Evolutionary conservation across 106 monocot genomes (phyloP), one percentile per base, ranked within the genome.

Genomic region (Platanthera zijinensis): DNA sequence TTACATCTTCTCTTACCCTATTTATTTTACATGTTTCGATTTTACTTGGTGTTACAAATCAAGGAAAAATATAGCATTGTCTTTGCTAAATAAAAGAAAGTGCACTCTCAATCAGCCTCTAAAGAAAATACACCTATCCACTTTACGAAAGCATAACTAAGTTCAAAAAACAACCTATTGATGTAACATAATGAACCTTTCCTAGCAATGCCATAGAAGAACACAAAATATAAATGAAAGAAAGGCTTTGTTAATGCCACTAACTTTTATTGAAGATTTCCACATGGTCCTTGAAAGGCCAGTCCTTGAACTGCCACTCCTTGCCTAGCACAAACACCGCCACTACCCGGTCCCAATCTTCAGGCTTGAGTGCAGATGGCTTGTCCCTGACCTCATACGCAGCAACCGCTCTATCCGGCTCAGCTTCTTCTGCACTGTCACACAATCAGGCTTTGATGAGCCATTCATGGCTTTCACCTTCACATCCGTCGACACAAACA

Each of bases 251-350:
- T 70, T 48, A 45, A 48, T 7, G 53, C 0, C 8, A 77, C 92
- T 85, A 72, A 94, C 99, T 84, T 73, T 88, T 99, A 76, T 92
- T 99, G 79, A 99, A 99, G 61, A 99, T 94, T 85, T 94, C 99
- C 4, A 90, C 90, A 79, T 94, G 99, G 62, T 94, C 92, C 82
- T 90, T 94, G 77, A 90, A 99, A 4, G 99, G 99, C 99, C 99
- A 94, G 51, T 99, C 99, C 66, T 99, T 94, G 83, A 99, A 99
- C 83, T 99, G 99, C 99, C 99, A 99, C 84, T 99, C 99, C 83
- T 99, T 99, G 53, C 99, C 94, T 9, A 99, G 80, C 74, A 99
- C 99, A 77, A 99, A 99, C 17, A 94, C 92, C 0, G 94, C 88
- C 6, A 94, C 94, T n/a, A 99, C 99, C 63, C 94, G 57, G 9